Evolutionary conservation across 2,329 filamentous ascomycete genomes (phyloP).

Genomic region (Cucurbitaria berberidis): DNA sequence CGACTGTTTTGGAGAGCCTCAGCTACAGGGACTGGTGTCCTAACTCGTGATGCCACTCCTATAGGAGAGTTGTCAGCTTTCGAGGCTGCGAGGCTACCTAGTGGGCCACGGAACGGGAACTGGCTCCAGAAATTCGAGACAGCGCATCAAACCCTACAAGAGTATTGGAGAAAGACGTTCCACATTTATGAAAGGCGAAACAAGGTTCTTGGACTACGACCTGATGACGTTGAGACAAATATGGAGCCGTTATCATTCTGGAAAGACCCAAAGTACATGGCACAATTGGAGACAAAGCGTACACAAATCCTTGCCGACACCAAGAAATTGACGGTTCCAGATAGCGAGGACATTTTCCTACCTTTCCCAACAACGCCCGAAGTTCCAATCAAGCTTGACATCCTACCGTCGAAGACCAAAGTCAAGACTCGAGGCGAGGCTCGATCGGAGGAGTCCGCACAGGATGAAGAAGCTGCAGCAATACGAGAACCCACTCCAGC

Average conservation of each 20-base stretch:
- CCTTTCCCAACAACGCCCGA: neutral
- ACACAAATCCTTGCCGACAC: slow-evolving; percentile 4
- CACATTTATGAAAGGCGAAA: neutral
- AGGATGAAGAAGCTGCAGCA: neutral
- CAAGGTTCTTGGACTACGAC: neutral
- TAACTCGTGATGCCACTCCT: too few relatives aligned
- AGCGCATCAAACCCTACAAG: too few relatives aligned
- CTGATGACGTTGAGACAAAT: slow-evolving; percentile 1
- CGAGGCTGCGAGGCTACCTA: neutral
- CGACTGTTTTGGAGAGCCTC: slow-evolving; percentile 9
- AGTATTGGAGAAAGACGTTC: too few relatives aligned
- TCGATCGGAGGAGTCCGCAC: neutral
- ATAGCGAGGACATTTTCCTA: slow-evolving; percentile 6
- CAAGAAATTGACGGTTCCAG: neutral
- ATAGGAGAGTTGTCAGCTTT: neutral
- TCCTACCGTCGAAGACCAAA: neutral
- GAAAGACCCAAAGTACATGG: slow-evolving; percentile 5
- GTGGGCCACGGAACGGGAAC: slow-evolving; percentile 1
- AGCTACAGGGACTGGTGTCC: neutral
- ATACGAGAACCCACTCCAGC: neutral
- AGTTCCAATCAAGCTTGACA: too few relatives aligned
- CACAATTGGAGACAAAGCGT: slow-evolving; percentile 5
- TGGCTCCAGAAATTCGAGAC: slow-evolving; percentile 4
- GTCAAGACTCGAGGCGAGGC: slow-evolving; percentile 10
- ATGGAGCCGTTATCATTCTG: slow-evolving; percentile 3